These are phyloP conservation scores for Chlorella ohadii DNA, from an alignment of 139 green algal genomes.

Conservation along the genomic window DNA sequence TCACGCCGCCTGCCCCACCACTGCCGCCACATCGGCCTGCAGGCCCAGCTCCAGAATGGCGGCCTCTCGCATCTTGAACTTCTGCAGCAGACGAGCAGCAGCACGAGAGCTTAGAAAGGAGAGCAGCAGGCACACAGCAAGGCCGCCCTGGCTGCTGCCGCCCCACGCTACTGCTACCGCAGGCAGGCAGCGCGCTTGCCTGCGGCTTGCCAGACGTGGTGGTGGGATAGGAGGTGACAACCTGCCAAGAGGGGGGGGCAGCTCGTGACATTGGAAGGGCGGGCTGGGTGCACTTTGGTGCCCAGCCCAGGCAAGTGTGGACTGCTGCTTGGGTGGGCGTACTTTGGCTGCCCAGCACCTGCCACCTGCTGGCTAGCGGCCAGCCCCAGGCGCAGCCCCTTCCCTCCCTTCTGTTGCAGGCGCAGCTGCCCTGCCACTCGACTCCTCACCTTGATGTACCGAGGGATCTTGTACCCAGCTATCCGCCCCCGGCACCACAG, in stretches of 20 bases:
- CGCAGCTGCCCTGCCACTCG: too few species aligned
- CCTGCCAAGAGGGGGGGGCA: not conserved
- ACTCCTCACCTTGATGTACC: conserved; percentile 26
- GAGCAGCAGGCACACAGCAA: not conserved
- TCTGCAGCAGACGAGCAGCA: not conserved
- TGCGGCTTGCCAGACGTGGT: conserved; percentile 29
- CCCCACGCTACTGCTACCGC: too few species aligned
- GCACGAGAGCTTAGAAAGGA: not conserved
- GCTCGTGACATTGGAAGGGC: not conserved
- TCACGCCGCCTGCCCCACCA: too few species aligned
- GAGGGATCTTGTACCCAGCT: conserved; percentile 15
- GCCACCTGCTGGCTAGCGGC: too few species aligned
- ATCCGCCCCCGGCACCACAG: conserved; percentile 25
- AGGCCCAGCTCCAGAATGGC: conserved; percentile 15
- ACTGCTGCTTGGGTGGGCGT: too few species aligned
- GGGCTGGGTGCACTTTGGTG: not conserved
- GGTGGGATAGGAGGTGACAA: conserved; percentile 25
- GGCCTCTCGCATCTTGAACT: conserved; percentile 19
- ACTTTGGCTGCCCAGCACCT: too few species aligned
- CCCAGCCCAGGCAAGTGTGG: too few species aligned
- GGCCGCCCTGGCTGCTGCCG: not conserved
- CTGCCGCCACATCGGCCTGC: not conserved
- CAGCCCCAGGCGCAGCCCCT: too few species aligned
- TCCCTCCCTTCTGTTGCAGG: too few species aligned
- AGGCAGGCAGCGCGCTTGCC: too few species aligned